Evolutionary conservation across 2,329 filamentous ascomycete species (phyloP).

Genomic region (Periconia sp.): DNA sequence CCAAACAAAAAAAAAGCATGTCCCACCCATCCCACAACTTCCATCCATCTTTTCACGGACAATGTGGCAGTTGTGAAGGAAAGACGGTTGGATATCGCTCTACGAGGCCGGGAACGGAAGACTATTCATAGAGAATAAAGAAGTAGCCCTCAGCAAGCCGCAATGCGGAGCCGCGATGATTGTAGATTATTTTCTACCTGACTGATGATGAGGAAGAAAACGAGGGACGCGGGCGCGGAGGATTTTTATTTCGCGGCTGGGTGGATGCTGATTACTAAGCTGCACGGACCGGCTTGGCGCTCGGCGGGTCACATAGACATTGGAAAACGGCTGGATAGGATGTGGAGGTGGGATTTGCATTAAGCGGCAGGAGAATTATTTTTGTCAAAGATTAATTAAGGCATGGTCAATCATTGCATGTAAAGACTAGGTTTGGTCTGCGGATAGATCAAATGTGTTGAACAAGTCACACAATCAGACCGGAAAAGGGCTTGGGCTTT

Average conservation of each 20-base stretch:
- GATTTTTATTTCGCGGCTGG: constrained; percentile 25
- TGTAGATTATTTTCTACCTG: constrained; percentile 39
- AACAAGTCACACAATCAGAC: too few species aligned
- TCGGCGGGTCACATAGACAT: too few species aligned
- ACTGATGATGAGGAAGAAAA: constrained; percentile 43
- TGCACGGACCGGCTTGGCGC: too few species aligned
- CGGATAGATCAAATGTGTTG: too few species aligned
- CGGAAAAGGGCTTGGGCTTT: constrained; percentile 29
- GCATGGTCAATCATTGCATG: too few species aligned
- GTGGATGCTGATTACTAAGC: too few species aligned
- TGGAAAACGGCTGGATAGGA: too few species aligned
- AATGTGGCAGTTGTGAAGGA: constrained; percentile 45
- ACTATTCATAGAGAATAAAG: constrained; percentile 41
- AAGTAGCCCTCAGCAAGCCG: constrained; percentile 52
- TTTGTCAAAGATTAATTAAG: too few species aligned
- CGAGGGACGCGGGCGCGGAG: constrained; percentile 25
- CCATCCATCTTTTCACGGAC: constrained; percentile 50
- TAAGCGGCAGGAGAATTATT: too few species aligned
- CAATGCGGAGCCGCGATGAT: constrained; percentile 48
- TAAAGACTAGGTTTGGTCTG: too few species aligned
- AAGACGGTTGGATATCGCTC: constrained; percentile 44
- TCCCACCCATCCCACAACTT: constrained; percentile 52
- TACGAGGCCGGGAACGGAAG: constrained; percentile 53
- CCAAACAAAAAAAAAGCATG: too few species aligned
- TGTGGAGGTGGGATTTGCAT: too few species aligned